A percentile compares a stretch with the other conserved stretches of the same genome.
These are phyloP conservation scores for Astragalus membranaceus DNA, from an alignment of 306 rosid genomes.

Conservation along the genomic window DNA sequence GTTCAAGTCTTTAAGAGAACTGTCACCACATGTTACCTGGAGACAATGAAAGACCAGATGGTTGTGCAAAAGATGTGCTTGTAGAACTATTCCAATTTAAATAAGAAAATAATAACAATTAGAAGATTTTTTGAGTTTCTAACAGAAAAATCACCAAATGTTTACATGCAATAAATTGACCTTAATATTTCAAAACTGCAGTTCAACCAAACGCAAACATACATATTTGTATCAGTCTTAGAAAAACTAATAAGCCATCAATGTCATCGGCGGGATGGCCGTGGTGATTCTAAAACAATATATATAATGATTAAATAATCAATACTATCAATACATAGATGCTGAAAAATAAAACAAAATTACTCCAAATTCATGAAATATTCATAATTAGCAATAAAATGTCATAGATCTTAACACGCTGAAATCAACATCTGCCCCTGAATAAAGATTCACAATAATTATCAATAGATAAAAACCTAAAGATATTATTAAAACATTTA, in stretches of 20 bases:
- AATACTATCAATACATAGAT: neutral
- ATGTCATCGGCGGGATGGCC: neutral
- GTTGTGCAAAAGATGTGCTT: constrained; percentile 89
- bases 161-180: neutral
- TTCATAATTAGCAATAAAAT: neutral
- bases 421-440: no score
- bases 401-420: neutral
- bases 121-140: constrained; percentile 12
- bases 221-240: neutral
- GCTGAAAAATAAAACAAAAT: neutral
- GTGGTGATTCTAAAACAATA: no score
- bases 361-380: neutral
- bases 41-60: constrained; percentile 91
- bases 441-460: no score
- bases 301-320: neutral
- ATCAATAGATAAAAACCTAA: no score
- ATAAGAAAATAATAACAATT: constrained; percentile 1
- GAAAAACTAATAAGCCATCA: neutral
- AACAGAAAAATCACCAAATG: constrained; percentile 6
- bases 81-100: constrained; percentile 48
- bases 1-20: constrained; percentile 10
- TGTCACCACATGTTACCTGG: constrained; percentile 47
- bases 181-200: constrained; percentile 1
- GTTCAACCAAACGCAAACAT: constrained; percentile 5
- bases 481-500: no score